Evolutionary conservation across 768 basidiomycete species (phyloP).

Genomic region (Hygrocybe coccinea): DNA sequence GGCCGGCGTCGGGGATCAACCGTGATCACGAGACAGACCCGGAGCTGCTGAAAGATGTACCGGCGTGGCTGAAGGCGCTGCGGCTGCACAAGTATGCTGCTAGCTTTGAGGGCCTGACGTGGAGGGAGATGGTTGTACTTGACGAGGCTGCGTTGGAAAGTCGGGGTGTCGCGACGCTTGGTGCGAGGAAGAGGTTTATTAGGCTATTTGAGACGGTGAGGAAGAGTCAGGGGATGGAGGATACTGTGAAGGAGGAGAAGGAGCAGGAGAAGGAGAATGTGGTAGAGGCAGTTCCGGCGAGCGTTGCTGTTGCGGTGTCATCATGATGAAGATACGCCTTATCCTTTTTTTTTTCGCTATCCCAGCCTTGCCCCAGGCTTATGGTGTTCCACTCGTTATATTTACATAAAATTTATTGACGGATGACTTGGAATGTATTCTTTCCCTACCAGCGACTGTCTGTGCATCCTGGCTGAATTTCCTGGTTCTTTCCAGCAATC

Average conservation of each 20-base stretch:
- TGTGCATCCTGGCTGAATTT: too few species aligned
- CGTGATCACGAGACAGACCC: constrained; percentile 76
- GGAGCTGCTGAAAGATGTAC: constrained; percentile 77
- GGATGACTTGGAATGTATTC: too few species aligned
- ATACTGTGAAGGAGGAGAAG: constrained; percentile 14
- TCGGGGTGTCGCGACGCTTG: constrained; percentile 94
- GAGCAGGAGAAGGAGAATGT: not conserved
- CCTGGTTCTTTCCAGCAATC: too few species aligned
- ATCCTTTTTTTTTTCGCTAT: too few species aligned
- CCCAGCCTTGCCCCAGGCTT: too few species aligned
- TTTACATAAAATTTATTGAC: too few species aligned
- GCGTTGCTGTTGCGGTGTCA: not conserved
- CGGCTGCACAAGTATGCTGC: constrained; percentile 98
- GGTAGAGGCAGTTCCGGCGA: not conserved
- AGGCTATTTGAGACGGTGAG: constrained; percentile 88
- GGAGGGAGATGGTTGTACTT: constrained; percentile 94
- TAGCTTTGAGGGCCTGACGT: constrained; percentile 86
- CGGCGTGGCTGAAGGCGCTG: constrained; percentile 90
- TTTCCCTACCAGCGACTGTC: too few species aligned
- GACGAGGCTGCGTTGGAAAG: constrained; percentile 84
- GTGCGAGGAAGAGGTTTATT: constrained; percentile 94
- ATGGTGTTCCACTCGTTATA: too few species aligned
- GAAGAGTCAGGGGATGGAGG: constrained; percentile 85
- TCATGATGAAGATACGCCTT: not conserved
- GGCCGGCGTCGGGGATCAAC: not conserved